A percentile compares a stretch with the other conserved stretches of the same genome.
These are phyloP conservation scores for Salvia rosmarinus DNA, from an alignment of 257 asterid species.

Conservation along the genomic window DNA sequence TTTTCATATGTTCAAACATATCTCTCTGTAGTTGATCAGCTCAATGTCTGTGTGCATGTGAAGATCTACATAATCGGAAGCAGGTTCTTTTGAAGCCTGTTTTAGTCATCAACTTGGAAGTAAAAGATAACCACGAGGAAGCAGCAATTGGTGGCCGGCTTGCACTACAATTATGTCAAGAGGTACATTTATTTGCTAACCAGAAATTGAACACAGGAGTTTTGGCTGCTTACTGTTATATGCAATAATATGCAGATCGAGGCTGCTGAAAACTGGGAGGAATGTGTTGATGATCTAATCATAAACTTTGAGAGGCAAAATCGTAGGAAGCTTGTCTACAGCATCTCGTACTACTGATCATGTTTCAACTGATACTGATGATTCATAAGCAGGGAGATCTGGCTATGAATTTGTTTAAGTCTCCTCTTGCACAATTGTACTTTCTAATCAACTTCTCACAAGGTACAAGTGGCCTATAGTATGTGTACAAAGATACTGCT, in stretches of 20 bases:
- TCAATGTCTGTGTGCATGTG: conserved; percentile 25
- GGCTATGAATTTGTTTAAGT: neutral
- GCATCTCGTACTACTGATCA: conserved; percentile 65
- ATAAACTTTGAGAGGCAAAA: conserved; percentile 75
- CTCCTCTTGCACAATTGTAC: neutral
- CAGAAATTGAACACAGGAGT: neutral
- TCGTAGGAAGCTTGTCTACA: conserved; percentile 76
- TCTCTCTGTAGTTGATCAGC: conserved; percentile 7
- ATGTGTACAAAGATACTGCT: neutral
- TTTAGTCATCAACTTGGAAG: conserved; percentile 86
- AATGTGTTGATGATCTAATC: conserved; percentile 65
- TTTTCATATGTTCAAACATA: neutral
- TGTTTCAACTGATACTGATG: neutral
- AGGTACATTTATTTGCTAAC: conserved; percentile 46
- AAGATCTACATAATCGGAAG: conserved; percentile 81
- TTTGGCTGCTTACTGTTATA: conserved; percentile 13
- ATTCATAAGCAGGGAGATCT: neutral
- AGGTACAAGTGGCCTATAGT: neutral
- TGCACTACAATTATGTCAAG: conserved; percentile 84
- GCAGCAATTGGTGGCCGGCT: conserved; percentile 93
- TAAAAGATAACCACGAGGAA: conserved; percentile 97
- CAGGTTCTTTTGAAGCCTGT: conserved; percentile 81
- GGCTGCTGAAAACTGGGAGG: conserved; percentile 77
- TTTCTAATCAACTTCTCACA: neutral
- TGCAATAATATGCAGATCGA: conserved; percentile 59